These are phyloP conservation scores for Hanseniaspora sp. DNA, from an alignment of 1,139 yeast genomes.

Conservation along the genomic window DNA sequence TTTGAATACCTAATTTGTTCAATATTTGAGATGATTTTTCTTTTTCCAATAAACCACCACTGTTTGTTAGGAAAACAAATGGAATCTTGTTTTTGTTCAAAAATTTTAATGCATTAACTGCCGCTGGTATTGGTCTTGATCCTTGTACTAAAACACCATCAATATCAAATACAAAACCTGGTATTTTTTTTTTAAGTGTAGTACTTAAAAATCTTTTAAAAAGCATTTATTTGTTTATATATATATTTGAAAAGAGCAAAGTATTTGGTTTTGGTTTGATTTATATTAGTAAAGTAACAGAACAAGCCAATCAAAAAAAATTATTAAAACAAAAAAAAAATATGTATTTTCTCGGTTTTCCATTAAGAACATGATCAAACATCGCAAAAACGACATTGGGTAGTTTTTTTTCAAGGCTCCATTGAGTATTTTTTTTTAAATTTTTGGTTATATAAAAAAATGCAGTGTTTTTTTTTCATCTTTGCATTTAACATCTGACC, in stretches of 20 bases:
- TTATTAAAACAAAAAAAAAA: no score
- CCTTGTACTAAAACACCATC: constrained; percentile 93
- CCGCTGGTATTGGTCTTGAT: constrained; percentile 53
- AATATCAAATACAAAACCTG: constrained; percentile 44
- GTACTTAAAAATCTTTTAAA: constrained; percentile 1
- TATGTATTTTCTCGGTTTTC: no score
- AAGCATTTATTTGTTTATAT: not conserved
- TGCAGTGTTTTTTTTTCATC: no score
- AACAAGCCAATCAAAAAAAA: no score
- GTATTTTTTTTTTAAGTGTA: not conserved
- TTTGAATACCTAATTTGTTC: constrained; percentile 29
- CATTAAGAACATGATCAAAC: no score
- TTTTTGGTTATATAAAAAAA: no score
- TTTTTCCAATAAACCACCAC: constrained; percentile 74
- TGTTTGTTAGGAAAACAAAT: constrained; percentile 76
- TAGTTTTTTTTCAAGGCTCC: no score
- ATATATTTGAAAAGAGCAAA: no score
- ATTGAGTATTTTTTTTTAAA: no score
- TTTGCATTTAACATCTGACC: no score
- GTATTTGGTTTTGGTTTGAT: not conserved
- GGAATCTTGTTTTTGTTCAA: constrained; percentile 56
- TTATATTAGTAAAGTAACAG: not conserved
- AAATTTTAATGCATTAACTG: constrained; percentile 50
- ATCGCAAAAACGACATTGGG: no score
- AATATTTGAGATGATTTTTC: constrained; percentile 51